Base-by-base conservation (phyloP, 495 filamentous ascomycete genomes). In the Hypoxylon trugodes region DNA sequence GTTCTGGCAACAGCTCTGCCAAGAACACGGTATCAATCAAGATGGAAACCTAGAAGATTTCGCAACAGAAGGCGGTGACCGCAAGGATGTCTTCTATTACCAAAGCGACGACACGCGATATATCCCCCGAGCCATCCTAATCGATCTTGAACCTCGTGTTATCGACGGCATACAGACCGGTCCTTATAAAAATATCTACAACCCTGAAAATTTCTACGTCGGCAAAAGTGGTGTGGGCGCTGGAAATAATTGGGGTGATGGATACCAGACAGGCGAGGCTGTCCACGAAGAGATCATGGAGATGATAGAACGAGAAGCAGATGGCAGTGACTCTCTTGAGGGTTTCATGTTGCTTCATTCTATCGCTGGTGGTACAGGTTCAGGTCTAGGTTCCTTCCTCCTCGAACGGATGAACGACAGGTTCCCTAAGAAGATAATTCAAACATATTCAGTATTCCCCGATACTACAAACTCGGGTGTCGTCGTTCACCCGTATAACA, bases 61-160 rank as follows among this genome's bases (percentile, higher is more conserved):
- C 77, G 93, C 95, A 69, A 96, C 91, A 45, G 93, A 97, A 72
- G 96, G 95, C 60, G 93, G 93, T 41, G 95, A 98, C 77, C 87
- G 95, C 69, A 98, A 98, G 75, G 95, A 98, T 76, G 95, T 98
- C 46, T 98, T 98, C 78, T 98, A 97, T 84, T 98, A 98, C 76
- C 95, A 98, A 82, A 92, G 89, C 53, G 95, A 98, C 76, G 95
- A 98, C 75, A 98, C 95, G 41, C 85, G 95, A 77, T 98, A 98
- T 77, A 97, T 98, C 69, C 95, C 95, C 19, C 86, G 95, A 73
- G 93, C 95, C 19, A 98, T 98, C 65, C 81, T 98, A 24, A 88
- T 98, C 45, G 95, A 98, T 74, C 79, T 98, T 50, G 95, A 98
- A 76, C 95, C 96, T 21, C 81, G 95, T 45, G 93, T 98, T 38